A percentile compares a stretch with the other conserved stretches of the same genome.
These are phyloP conservation scores for Lentinula novae-zelandiae DNA, from an alignment of 1,284 basidiomycete species.

Conservation along the genomic window DNA sequence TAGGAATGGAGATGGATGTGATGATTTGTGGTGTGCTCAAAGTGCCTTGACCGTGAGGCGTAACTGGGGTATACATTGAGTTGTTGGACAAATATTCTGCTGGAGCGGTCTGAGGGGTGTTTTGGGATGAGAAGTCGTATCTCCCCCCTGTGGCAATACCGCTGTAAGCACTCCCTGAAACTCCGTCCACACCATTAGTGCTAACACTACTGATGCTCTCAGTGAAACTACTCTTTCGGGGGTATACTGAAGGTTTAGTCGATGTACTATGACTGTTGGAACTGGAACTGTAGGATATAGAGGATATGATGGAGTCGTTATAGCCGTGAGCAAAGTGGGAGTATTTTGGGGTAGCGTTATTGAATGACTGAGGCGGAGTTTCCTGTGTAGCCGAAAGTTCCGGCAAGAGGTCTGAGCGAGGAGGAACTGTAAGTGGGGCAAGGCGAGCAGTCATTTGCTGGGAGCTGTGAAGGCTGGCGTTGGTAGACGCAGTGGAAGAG, in stretches of 20 bases:
- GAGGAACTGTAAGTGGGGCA: conserved; percentile 40
- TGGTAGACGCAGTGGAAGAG: conserved; percentile 24
- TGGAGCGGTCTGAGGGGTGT: conserved; percentile 24
- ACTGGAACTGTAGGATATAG: conserved; percentile 13
- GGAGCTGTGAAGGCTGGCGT: conserved; percentile 17
- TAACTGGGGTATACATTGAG: conserved; percentile 14
- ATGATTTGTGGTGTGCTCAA: conserved; percentile 3
- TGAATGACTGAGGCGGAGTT: conserved; percentile 18
- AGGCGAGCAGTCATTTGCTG: conserved; percentile 21
- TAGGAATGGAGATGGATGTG: conserved; percentile 9
- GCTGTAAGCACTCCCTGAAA: conserved; percentile 1
- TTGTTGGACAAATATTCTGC: conserved; percentile 17
- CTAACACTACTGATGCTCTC: conserved; percentile 29
- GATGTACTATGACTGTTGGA: conserved; percentile 2
- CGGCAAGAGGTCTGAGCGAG: conserved; percentile 36
- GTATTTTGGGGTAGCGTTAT: conserved; percentile 13
- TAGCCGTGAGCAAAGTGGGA: conserved; percentile 16
- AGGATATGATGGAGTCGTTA: conserved; percentile 17
- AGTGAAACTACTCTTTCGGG: conserved; percentile 27
- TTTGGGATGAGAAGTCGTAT: conserved; percentile 16
- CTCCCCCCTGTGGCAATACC: conserved; percentile 16
- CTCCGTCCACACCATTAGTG: conserved; percentile 18
- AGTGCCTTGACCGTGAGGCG: background rate
- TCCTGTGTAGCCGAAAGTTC: conserved; percentile 26
- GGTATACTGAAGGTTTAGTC: conserved; percentile 18